Evolutionary conservation across 768 basidiomycete species (phyloP), one percentile per base, ranked within the genome.

Genomic region (Tricholoma bakamatsutake): DNA sequence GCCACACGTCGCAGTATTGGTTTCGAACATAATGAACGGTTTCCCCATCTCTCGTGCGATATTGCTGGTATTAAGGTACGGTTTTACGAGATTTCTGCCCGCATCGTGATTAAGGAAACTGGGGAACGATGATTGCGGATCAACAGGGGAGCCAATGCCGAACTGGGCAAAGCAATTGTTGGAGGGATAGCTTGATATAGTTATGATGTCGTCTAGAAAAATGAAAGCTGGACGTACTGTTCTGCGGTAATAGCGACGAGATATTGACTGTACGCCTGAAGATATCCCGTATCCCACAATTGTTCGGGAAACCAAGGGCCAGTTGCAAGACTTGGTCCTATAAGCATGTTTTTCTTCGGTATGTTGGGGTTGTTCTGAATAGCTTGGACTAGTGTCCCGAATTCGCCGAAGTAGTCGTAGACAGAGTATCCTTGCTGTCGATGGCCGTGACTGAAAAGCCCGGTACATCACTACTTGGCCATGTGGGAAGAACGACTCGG

Each of bases 1-100:
- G 66, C 84, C 84, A 66, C 86, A 87, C 30, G 80, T 82, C 1
- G 83, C 85, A 0, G 82, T 81, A 61, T 87, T 87, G 11, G 83
- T 86, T 68, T 89, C 87, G 59, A 87, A 77, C 84, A 88, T 85
- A 52, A 85, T 61, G 33, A 87, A 67, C 17, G 76, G 75, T 59
- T 80, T 77, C 2, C 69, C 66, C 33, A 69, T 69, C 0, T 64
- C 65, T 53, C 73, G 71, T 0, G 82, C 81, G 15, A 73, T 73
- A 48, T 57, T 58, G 0, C 81, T 74, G 1, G 81, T 78, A 53
- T 72, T 75, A 13, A 83, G 60, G 66, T 88, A 91, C 10, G 72
- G 71, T 0, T 61, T 57, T 17, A 85, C 76, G 28, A 90, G 70
- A 24, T 58, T 65, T 48, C 73, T 68, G 0, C 80, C 80, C 2